Evolutionary conservation across 2,329 filamentous ascomycete genomes (phyloP).

Genomic region (Colletotrichum caudatum): DNA sequence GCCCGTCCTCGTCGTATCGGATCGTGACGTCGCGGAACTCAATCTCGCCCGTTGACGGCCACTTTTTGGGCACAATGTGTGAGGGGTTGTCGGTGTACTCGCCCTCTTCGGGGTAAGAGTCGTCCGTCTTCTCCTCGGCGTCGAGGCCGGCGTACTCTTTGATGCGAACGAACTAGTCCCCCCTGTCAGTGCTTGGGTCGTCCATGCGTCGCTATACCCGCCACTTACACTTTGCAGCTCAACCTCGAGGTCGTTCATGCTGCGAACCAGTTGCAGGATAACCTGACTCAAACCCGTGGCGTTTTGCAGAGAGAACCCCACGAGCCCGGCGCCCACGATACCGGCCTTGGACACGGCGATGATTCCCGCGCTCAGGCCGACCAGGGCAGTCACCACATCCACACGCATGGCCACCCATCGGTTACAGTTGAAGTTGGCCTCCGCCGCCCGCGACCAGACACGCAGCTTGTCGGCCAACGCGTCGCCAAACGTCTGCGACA

Average conservation of each 20-base stretch:
- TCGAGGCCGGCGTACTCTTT: constrained; percentile 62
- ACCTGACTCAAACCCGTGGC: constrained; percentile 66
- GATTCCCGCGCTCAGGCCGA: constrained; percentile 63
- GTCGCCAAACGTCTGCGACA: constrained; percentile 59
- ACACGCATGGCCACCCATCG: constrained; percentile 68
- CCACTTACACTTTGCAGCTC: constrained; percentile 66
- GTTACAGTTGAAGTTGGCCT: constrained; percentile 67
- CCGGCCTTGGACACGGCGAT: constrained; percentile 64
- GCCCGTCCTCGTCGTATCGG: constrained; percentile 59
- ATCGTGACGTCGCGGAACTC: constrained; percentile 65
- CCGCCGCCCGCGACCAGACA: constrained; percentile 59
- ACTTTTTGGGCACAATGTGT: constrained; percentile 55
- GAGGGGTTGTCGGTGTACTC: constrained; percentile 56
- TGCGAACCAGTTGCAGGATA: constrained; percentile 64
- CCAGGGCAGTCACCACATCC: constrained; percentile 65
- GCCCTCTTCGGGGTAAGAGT: constrained; percentile 53
- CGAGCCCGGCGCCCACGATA: constrained; percentile 62
- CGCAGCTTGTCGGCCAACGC: constrained; percentile 64
- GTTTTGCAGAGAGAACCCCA: constrained; percentile 68
- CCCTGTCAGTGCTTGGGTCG: neutral
- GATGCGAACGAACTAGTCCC: constrained; percentile 60
- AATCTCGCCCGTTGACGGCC: constrained; percentile 61
- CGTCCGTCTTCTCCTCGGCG: constrained; percentile 58
- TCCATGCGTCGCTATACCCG: too few relatives aligned
- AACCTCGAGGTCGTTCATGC: constrained; percentile 68